Evolutionary conservation across 352 stramenopile species (phyloP).

Genomic region (Phytophthora sp.): DNA sequence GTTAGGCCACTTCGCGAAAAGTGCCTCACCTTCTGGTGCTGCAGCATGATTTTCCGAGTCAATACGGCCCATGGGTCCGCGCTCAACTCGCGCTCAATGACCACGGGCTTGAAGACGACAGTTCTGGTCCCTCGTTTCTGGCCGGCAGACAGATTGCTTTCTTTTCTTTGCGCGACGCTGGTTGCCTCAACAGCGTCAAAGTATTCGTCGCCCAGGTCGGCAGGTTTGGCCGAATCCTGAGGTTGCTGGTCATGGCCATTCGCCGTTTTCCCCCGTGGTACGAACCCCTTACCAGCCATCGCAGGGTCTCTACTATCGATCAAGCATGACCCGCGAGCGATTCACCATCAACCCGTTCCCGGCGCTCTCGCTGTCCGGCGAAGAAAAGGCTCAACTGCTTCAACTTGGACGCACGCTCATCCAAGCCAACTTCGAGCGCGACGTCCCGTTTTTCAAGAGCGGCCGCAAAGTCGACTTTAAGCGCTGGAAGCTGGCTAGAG

Average conservation of each 20-base stretch:
- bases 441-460: slow-evolving; percentile 31
- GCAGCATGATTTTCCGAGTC: background rate
- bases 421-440: slow-evolving; percentile 19
- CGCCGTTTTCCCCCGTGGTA: background rate
- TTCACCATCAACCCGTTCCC: slow-evolving; percentile 38
- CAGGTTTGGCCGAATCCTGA: background rate
- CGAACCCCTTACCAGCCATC: background rate
- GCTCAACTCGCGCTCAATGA: background rate
- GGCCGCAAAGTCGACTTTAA: slow-evolving; percentile 34
- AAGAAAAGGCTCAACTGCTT: slow-evolving; percentile 28
- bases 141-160: slow-evolving; percentile 4
- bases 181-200: background rate
- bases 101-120: background rate
- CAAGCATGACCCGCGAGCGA: slow-evolving; percentile 16
- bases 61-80: background rate
- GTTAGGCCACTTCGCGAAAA: background rate
- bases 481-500: slow-evolving; percentile 27
- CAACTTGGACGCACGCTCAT: slow-evolving; percentile 22
- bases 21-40: slow-evolving; percentile 12
- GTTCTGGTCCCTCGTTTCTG: slow-evolving; percentile 12
- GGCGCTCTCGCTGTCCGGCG: slow-evolving; percentile 18
- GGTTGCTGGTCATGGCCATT: slow-evolving; percentile 2
- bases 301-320: background rate
- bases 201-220: background rate
- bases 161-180: slow-evolving; percentile 1